Conservation (phyloP, 768 basidiomycete genomes). For the Mycena olivaceomarginata region DNA sequence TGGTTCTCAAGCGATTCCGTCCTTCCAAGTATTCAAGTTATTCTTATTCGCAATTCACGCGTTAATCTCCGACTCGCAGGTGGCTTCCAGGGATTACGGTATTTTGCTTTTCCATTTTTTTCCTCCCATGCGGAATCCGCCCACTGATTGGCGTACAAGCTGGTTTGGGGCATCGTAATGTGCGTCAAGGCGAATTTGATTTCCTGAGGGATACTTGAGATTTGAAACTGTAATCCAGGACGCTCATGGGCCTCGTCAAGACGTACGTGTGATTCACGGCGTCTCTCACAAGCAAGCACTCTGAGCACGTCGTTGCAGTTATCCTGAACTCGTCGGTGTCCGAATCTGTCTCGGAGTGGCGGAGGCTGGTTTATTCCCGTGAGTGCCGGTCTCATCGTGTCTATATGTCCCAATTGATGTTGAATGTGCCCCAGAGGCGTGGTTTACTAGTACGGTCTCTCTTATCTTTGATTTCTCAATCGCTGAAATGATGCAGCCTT, state of each 20-base stretch:
- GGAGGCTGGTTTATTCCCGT: slow-evolving; percentile 83
- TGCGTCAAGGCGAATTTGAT: slow-evolving; percentile 51
- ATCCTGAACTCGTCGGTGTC: slow-evolving; percentile 75
- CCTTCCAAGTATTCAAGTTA: slow-evolving; percentile 71
- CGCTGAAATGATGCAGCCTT: slow-evolving; percentile 58
- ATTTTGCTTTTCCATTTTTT: slow-evolving; percentile 8
- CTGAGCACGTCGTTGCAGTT: slow-evolving; percentile 59
- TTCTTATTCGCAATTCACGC: not conserved
- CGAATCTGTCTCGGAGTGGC: slow-evolving; percentile 78
- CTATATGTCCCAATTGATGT: not conserved
- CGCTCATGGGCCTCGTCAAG: slow-evolving; percentile 81
- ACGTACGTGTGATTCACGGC: slow-evolving; percentile 60
- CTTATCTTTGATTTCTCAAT: not conserved
- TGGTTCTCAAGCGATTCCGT: slow-evolving; percentile 77
- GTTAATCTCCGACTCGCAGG: slow-evolving; percentile 48
- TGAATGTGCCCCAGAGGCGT: slow-evolving; percentile 62
- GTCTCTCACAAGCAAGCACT: not conserved
- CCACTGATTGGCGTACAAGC: slow-evolving; percentile 53
- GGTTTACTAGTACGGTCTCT: slow-evolving; percentile 75
- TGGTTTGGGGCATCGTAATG: slow-evolving; percentile 81
- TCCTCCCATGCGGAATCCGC: not conserved
- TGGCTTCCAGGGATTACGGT: slow-evolving; percentile 84
- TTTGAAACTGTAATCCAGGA: slow-evolving; percentile 58
- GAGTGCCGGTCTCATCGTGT: not conserved
- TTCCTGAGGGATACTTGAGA: not conserved